These are phyloP conservation scores for Lactarius vividus DNA, from an alignment of 768 basidiomycete genomes.

Conservation along the genomic window DNA sequence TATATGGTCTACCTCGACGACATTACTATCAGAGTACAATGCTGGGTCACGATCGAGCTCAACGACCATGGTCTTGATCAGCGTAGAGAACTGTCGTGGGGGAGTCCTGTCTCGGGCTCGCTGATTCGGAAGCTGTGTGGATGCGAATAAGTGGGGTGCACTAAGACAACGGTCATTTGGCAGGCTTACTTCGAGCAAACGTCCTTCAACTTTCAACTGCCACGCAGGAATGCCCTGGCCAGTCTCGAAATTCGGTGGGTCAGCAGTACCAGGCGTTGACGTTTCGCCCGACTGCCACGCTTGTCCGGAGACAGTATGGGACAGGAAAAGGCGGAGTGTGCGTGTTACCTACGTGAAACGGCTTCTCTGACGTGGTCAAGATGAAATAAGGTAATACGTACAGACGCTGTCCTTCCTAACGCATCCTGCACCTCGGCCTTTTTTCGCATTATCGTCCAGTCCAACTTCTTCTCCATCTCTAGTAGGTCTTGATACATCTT, in stretches of 20 bases:
- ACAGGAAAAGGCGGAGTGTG: slow-evolving; percentile 80
- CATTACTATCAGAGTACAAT: slow-evolving; percentile 80
- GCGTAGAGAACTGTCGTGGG: slow-evolving; percentile 78
- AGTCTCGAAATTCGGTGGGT: slow-evolving; percentile 64
- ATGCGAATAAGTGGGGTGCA: slow-evolving; percentile 6
- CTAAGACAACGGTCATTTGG: not conserved
- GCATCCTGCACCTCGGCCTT: slow-evolving; percentile 89
- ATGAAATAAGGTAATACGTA: slow-evolving; percentile 35
- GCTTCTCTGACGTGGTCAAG: not conserved
- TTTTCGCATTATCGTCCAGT: slow-evolving; percentile 94
- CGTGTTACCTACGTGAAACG: slow-evolving; percentile 64
- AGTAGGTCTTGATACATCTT: slow-evolving; percentile 82
- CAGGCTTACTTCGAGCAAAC: slow-evolving; percentile 69
- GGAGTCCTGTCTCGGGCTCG: slow-evolving; percentile 59
- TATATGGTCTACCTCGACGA: slow-evolving; percentile 70
- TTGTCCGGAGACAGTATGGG: slow-evolving; percentile 84
- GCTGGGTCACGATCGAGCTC: slow-evolving; percentile 85
- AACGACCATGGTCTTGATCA: slow-evolving; percentile 79
- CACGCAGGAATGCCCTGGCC: slow-evolving; percentile 90
- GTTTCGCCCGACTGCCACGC: slow-evolving; percentile 68
- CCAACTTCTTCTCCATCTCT: slow-evolving; percentile 86
- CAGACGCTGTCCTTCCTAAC: slow-evolving; percentile 68
- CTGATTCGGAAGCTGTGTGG: slow-evolving; percentile 52
- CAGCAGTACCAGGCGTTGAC: slow-evolving; percentile 37
- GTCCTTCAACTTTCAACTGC: slow-evolving; percentile 83